A percentile compares a stretch with the other conserved stretches of the same genome.
phyloP scores from a whole-genome alignment of 129 eudicot species.

The Centrapalus pauciflorus region DNA sequence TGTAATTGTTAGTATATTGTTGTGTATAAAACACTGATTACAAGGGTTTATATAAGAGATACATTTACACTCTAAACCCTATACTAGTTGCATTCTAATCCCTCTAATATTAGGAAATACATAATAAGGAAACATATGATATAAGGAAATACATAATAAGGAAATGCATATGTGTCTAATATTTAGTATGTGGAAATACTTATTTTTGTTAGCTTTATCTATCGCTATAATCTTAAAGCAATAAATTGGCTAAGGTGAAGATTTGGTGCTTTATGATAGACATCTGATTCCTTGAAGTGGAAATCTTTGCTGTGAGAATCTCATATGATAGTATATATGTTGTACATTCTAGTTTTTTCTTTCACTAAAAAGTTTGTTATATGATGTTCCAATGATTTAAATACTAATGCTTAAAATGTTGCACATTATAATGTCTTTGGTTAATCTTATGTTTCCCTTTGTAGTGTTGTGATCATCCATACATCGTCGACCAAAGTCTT shows the following conservation, averaged over 20 bases:
- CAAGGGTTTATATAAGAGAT: no score
- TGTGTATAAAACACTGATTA: no score
- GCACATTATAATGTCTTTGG: constrained; percentile 17
- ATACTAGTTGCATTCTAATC: no score
- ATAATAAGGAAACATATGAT: no score
- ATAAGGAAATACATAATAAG: no score
- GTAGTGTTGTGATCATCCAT: constrained; percentile 95
- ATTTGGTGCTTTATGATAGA: neutral
- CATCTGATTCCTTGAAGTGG: neutral
- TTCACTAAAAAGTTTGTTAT: neutral
- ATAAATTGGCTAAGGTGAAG: neutral
- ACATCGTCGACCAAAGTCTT: constrained; percentile 53
- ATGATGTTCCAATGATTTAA: neutral
- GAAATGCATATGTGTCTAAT: no score
- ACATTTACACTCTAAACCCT: no score
- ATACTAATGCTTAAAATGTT: neutral
- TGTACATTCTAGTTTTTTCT: neutral
- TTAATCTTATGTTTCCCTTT: constrained; percentile 18
- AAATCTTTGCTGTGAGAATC: neutral
- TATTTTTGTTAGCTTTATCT: neutral
- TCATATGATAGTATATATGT: neutral
- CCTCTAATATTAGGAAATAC: no score
- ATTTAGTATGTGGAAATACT: neutral
- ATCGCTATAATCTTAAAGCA: neutral
- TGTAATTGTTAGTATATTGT: no score